Evolutionary conservation across 306 rosid genomes (phyloP).

Genomic region (Arachis stenosperma): DNA sequence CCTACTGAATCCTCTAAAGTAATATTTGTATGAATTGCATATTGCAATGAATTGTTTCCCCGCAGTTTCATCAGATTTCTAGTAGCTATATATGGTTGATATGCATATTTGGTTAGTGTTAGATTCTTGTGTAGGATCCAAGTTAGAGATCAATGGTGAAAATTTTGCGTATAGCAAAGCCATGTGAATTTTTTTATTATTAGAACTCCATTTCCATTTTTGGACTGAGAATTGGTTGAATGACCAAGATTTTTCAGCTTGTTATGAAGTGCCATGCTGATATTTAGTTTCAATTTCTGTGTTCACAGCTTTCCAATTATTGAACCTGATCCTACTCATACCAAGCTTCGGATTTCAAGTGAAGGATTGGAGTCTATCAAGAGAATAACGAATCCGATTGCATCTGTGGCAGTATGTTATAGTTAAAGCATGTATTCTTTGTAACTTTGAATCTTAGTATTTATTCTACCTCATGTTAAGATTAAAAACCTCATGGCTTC

Average conservation of each 20-base stretch:
- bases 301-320: constrained; percentile 80
- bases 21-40: no score
- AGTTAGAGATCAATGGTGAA: background rate
- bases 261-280: constrained; percentile 1
- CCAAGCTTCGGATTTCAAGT: constrained; percentile 87
- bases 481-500: no score
- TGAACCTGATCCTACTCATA: constrained; percentile 92
- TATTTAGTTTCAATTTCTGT: constrained; percentile 13
- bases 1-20: no score
- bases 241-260: constrained; percentile 7
- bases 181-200: no score
- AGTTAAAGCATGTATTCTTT: constrained; percentile 15
- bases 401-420: constrained; percentile 85
- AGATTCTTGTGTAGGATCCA: no score
- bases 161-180: no score
- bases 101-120: no score
- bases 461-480: no score
- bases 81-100: no score
- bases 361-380: constrained; percentile 88
- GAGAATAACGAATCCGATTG: constrained; percentile 82
- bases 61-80: no score
- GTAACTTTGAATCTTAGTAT: background rate
- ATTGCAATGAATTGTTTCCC: no score
- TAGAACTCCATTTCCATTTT: no score
- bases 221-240: background rate